Evolutionary conservation across 306 rosid genomes (phyloP), one percentile per base, ranked within the genome.

Genomic region (Echinosophora koreensis): DNA sequence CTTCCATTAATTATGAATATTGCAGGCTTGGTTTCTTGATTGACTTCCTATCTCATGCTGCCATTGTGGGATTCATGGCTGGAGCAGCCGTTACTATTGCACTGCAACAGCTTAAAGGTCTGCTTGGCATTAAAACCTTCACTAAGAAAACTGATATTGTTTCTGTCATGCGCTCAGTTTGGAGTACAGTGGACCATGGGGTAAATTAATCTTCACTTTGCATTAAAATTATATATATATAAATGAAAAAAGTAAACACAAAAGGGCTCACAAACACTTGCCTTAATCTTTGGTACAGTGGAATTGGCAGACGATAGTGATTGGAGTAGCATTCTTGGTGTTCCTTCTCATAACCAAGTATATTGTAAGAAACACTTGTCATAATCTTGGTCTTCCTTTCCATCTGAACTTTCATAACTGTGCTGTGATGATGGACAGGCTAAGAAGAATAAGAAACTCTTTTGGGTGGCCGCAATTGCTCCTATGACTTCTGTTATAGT

Each of bases 81-180:
- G 98, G 98, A 71, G 95, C 98, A 22, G 91, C 98, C 59, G 68
- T 92, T 58, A 92, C 95, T 39, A 94, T 94, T 76, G 69, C 87
- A 82, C 89, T 94, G 55, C 98, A 94, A 56, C 98, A 94, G 74
- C 97, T 94, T 10, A 94, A 92, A 71, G 98, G 98, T 72, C 77
- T 94, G 4, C 83, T 94, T 17, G 98, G 98, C 66, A 72, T 94
- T 27, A 7, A 13, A 68, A 7, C 2, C 0, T 92, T 94, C 83
- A 90, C 98, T 0, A 92, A 81, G 88, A 94, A 92, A 58, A 88
- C 92, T 10, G 97, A 94, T 83, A 77, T 92, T 70, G 27, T 90
- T 62, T 89, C 92, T 42, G 98, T 92, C 49, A 46, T 92, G 89
- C 78, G 18, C 60, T 94, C 97, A 1, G 97, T 92, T 59, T 85